Conservation (phyloP, 805 yeast species). For the Saccharomycopsis guyanensis region DNA sequence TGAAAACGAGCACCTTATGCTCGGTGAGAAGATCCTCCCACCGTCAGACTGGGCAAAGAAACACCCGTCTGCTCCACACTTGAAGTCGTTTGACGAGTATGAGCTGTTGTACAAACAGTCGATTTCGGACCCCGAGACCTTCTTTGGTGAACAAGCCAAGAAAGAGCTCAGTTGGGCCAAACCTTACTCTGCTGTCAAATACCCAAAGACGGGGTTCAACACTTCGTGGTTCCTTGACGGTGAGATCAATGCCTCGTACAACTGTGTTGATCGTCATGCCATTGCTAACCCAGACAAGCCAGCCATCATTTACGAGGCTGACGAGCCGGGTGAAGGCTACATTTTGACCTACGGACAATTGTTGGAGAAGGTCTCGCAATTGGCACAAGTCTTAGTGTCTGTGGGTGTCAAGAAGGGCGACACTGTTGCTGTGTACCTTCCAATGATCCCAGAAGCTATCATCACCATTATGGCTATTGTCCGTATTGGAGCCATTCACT, state of each 20-base stretch:
- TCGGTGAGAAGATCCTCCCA: constrained; percentile 24
- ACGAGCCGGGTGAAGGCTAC: constrained; percentile 59
- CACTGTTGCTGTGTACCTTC: constrained; percentile 78
- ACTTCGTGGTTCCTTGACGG: constrained; percentile 77
- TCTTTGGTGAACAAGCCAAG: constrained; percentile 48
- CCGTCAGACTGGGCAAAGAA: constrained; percentile 21
- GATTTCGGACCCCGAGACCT: constrained; percentile 44
- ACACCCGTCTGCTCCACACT: constrained; percentile 40
- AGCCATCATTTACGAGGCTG: constrained; percentile 77
- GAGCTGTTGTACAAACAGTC: constrained; percentile 45
- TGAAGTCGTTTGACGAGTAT: constrained; percentile 44
- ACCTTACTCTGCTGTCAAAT: constrained; percentile 41
- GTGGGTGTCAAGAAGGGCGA: constrained; percentile 76
- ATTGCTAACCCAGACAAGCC: constrained; percentile 59
- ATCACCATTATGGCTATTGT: constrained; percentile 69
- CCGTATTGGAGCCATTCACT: constrained; percentile 77
- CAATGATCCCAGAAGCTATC: constrained; percentile 79
- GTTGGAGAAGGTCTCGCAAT: constrained; percentile 59
- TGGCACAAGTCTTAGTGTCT: constrained; percentile 58
- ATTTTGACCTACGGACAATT: constrained; percentile 64
- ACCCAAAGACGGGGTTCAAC: constrained; percentile 41
- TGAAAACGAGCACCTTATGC: constrained; percentile 28
- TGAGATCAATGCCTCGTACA: constrained; percentile 70
- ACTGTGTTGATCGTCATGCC: constrained; percentile 81
- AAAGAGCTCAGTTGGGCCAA: constrained; percentile 45